Base-by-base conservation (phyloP, 768 basidiomycete genomes). In the Gymnopilus junonius region DNA sequence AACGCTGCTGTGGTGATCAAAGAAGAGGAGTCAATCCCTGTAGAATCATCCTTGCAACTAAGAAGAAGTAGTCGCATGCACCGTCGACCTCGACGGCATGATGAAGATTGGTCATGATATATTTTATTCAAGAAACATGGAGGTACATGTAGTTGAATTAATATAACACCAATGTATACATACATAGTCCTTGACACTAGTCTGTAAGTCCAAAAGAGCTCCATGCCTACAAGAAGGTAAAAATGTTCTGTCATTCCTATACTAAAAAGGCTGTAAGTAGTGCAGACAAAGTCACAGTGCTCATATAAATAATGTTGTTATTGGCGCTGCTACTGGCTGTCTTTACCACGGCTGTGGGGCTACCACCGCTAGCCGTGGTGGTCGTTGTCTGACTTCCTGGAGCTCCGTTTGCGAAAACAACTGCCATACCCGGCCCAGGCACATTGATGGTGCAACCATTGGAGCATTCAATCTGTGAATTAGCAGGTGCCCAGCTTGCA, bases 381-480 rank as follows among this genome's bases (percentile, higher is more conserved):
- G 45, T 51, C 20, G 29, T 21, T n/a, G 23, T 15, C 39, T 56
- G n/a, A 4, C 57, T 57, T 25, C 23, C 40, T 11, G 65, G 50
- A 12, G 43, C 48, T 23, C 67, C 64, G 64, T 59, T 67, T 4
- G 66, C 73, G 53, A 83, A 82, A 20, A 86, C 79, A 20, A 86
- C 77, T 0, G 84, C 80, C 55, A 84, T 64, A n/a, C 80, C 82
- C 12, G 84, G 80, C 12, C 79, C 80, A 17, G 82, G 84, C 1
- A 85, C 82, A 43, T 75, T 73, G 39, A 85, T 71, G 0, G 77
- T 74, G 67, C 85, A 85, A 2, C 83, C 83, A 29, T 73, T 74
- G 1, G 73, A 67, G 65, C 85, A 86, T 55, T 78, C 74, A 15
- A 80, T 55, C 15, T 77, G 65, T 55, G 72, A 55, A 65, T 81